Evolutionary conservation across 2,329 filamentous ascomycete species (phyloP), one percentile per base, ranked within the genome.

Genomic region (Aotearoamyces nothofagi): DNA sequence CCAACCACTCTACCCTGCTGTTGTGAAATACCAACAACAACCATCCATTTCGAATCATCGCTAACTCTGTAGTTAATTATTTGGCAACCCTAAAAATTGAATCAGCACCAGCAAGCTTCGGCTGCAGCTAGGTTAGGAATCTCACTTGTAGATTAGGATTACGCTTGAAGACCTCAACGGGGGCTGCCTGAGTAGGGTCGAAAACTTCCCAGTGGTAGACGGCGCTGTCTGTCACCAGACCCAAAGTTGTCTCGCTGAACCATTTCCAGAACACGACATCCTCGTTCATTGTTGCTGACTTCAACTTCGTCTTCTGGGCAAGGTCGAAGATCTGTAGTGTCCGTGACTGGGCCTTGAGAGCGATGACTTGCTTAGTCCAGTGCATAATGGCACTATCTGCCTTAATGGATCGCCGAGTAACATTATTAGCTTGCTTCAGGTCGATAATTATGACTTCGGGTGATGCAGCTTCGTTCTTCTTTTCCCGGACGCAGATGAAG

Each of bases 371-470:
- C 54, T 78, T 81, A 45, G 69, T 78, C 82, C 83, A 93, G 70
- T 98, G 90, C 90, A 98, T 96, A 54, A 98, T 93, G 47, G 92
- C 90, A 71, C 86, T 96, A 61, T 98, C 90, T 50, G 90, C 90
- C 66, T 93, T 96, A 65, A 98, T 98, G 27, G 87, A 83, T 52
- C 87, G 74, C 49, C 81, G 78, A 45, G 83, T 90, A 54, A 94
- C 75, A 63, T 90, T 87, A 71, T 93, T 94, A 61, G 76, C 76
- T 60, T 94, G 92, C 60, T 96, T 94, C 52, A 98, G 78, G 58
- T 98, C 82, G 60, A 98, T 65, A 55, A 98, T 98, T 57, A 98
- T 79, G 41, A 98, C 87, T 60, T 94, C 86, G 40, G 86, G 81
- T 46, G 81, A 78, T 40, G 83, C 70, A 41, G 76, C 71, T 47